Base-by-base conservation (phyloP, 805 yeast species). In the Yarrowia phangngaensis region DNA sequence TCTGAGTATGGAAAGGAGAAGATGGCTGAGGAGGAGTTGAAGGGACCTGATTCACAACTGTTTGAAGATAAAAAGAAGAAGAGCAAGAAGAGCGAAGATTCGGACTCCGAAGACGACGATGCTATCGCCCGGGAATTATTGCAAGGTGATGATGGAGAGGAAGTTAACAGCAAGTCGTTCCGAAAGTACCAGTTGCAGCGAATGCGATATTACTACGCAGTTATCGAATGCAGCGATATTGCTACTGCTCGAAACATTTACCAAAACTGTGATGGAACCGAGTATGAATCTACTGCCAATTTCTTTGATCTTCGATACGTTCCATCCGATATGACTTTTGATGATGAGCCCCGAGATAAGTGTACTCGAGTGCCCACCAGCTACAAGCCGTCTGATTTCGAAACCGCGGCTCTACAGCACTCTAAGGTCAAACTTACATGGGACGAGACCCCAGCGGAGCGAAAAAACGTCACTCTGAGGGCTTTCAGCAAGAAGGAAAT, bases 391-490 rank as follows among this genome's bases (percentile, higher is more conserved):
- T 71, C 71, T 48, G 71, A 74, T 8, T 92, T 92, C 64, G 84
- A 85, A 22, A 92, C 98, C 3, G 97, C 86, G 67, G 98, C 98
- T 0, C 72, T 92, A 52, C 96, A 92, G 63, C 95, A 88, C 62
- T 89, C 97, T 12, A 92, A 89, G 60, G 98, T 92, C 41, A 89
- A 86, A 64, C 72, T 92, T 56, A 89, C 97, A 0, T 92, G 98
- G 98, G 98, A 92, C 65, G 97, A 90, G 68, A 94, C 97, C 0
- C 97, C 98, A 6, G 82, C 80, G 51, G 97, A 88, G 60, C 77
- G 98, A 60, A 64, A 78, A 13, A 78, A 82, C 52, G 64, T 89
- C 48, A 76, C 96, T 1, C 74, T 83, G 12, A 80, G 82, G 56
- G 86, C 88, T 6, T 90, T 92, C 64, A 79, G 87, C 40, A 92